These are phyloP conservation scores for Haematococcus sp. DNA, from an alignment of 139 green algal species.

Conservation along the genomic window DNA sequence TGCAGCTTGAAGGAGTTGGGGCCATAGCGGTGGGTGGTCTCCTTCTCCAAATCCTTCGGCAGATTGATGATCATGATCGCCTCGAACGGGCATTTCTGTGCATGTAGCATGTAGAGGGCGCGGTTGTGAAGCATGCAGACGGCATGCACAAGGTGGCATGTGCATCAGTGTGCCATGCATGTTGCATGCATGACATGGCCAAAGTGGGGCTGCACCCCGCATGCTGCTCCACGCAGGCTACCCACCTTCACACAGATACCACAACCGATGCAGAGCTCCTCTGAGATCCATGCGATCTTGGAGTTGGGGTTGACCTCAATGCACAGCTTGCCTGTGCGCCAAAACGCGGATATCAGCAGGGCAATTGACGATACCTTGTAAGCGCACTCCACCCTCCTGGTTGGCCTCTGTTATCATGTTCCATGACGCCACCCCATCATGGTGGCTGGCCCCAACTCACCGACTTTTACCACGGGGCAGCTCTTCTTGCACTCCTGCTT, in stretches of 20 bases:
- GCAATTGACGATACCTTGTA: too few species aligned
- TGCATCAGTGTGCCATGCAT: background rate
- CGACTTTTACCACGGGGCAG: slow-evolving; percentile 97
- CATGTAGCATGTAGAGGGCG: too few species aligned
- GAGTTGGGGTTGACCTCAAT: slow-evolving; percentile 86
- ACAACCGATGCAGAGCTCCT: slow-evolving; percentile 99
- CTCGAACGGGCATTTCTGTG: slow-evolving; percentile 98
- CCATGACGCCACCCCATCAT: background rate
- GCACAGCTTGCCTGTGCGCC: slow-evolving; percentile 97
- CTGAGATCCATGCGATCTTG: slow-evolving; percentile 94
- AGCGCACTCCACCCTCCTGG: too few species aligned
- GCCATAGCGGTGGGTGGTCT: slow-evolving; percentile 98
- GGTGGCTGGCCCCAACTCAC: slow-evolving; percentile 33
- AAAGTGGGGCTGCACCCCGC: too few species aligned
- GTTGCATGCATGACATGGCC: background rate
- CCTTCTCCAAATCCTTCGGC: slow-evolving; percentile 94
- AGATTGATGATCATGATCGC: slow-evolving; percentile 99
- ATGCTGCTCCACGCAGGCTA: background rate
- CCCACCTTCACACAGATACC: slow-evolving; percentile 98
- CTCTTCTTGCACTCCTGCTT: slow-evolving; percentile 98
- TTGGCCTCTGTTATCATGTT: too few species aligned
- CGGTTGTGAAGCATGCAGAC: background rate
- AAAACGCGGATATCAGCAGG: too few species aligned
- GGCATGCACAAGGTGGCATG: background rate
- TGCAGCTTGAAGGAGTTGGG: slow-evolving; percentile 99